A percentile compares a stretch with the other conserved stretches of the same genome.
Evolutionary conservation across 169 alveolate species (phyloP).

Genomic region (Plasmodium coatneyi): DNA sequence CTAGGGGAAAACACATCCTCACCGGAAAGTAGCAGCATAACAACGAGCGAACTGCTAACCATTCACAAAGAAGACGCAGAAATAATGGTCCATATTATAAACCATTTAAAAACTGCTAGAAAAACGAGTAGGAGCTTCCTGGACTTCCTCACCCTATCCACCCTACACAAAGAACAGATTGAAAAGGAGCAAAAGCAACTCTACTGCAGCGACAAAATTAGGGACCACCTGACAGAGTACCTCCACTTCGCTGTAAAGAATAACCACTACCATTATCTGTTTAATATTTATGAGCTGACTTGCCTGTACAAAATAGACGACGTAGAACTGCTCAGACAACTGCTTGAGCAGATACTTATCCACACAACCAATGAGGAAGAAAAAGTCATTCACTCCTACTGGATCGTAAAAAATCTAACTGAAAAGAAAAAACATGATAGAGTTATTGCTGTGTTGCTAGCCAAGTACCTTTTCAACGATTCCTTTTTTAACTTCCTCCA

Average conservation of each 20-base stretch:
- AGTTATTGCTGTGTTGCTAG: neutral
- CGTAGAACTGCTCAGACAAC: neutral
- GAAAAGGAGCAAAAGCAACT: neutral
- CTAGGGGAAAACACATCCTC: neutral
- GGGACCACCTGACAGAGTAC: neutral
- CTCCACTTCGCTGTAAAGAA: neutral
- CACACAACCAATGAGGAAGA: conserved; percentile 7
- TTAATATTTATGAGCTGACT: conserved; percentile 16
- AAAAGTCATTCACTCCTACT: conserved; percentile 25
- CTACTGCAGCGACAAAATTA: neutral
- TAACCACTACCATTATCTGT: neutral
- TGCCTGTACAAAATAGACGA: conserved; percentile 20
- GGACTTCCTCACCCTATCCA: neutral
- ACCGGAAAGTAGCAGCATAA: neutral
- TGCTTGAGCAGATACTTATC: conserved; percentile 9
- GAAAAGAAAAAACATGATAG: neutral
- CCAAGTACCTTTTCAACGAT: conserved; percentile 2
- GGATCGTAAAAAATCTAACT: conserved; percentile 37
- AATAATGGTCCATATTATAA: neutral
- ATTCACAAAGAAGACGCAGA: neutral
- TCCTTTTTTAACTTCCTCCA: conserved; percentile 20
- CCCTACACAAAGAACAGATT: neutral
- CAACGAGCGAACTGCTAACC: neutral
- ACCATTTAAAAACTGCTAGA: neutral
- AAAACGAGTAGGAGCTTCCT: neutral